Conservation (phyloP, 2,329 filamentous ascomycete genomes). For the Fusarium verrucosum region DNA sequence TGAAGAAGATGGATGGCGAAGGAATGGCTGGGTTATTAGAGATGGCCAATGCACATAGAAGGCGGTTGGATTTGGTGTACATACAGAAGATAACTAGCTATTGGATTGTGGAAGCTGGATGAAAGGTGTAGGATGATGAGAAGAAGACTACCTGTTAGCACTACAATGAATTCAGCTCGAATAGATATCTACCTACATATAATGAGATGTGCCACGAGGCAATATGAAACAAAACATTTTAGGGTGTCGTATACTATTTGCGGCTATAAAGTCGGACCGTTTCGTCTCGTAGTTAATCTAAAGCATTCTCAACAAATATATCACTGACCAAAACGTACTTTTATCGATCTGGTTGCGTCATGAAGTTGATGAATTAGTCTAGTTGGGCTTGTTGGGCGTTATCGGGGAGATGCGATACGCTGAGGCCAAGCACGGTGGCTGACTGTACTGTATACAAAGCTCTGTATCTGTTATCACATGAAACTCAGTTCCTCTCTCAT, state of each 20-base stretch:
- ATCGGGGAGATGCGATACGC: slow-evolving; percentile 34
- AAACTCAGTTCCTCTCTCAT: slow-evolving; percentile 5
- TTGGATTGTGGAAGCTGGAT: slow-evolving; percentile 10
- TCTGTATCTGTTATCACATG: slow-evolving; percentile 25
- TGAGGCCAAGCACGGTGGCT: slow-evolving; percentile 22
- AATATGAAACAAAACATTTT: not conserved
- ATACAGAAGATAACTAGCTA: slow-evolving; percentile 17
- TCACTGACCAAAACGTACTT: not conserved
- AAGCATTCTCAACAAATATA: slow-evolving; percentile 6
- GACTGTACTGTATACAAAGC: not conserved
- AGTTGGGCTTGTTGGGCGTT: slow-evolving; percentile 29
- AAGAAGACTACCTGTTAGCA: slow-evolving; percentile 9
- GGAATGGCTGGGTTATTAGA: slow-evolving; percentile 29
- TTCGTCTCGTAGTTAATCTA: not conserved
- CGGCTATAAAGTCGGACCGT: not conserved
- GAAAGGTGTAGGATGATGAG: slow-evolving; percentile 9
- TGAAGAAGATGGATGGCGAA: slow-evolving; percentile 22
- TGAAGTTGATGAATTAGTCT: slow-evolving; percentile 25
- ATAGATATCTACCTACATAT: slow-evolving; percentile 27
- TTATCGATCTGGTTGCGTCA: slow-evolving; percentile 32
- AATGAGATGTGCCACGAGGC: slow-evolving; percentile 18
- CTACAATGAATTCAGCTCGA: not conserved
- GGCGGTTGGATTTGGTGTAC: slow-evolving; percentile 24
- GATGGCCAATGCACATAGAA: slow-evolving; percentile 33
- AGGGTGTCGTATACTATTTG: too few relatives aligned